Evolutionary conservation across 2,329 filamentous ascomycete genomes (phyloP), one percentile per base, ranked within the genome.

Genomic region (Alternaria novae-zelandiae): DNA sequence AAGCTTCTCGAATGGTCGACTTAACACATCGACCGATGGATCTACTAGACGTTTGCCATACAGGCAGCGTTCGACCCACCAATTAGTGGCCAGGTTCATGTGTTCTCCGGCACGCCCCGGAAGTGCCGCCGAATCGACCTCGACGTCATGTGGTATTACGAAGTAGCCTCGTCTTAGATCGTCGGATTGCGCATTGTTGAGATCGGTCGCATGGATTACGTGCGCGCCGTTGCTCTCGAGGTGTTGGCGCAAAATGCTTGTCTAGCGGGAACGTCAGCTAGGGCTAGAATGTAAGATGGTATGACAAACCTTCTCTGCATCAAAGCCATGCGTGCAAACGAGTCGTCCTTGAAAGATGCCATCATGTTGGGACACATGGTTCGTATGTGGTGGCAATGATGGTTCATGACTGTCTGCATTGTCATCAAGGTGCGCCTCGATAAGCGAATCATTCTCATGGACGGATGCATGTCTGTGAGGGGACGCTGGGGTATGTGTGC

Each of bases 41-140:
- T 91, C 83, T 50, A 93, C 84, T 70, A 95, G 87, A 25, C 82
- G 83, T 78, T 92, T 96, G 67, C 88, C 88, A 76, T 94, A 89
- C 43, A 99, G 83, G 77, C 95, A 98, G 51, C 89, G 88, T 81
- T 99, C 96, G 56, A 99, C 86, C 87, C 95, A 99, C 85, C 96
- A 96, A 75, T 97, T 94, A 11, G 94, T 98, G 30, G 97, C 89
- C 58, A 84, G 57, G 56, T 57, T 69, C 45, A 78, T 55, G 47
- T 59, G 51, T 54, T 64, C 57, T 55, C 70, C 82, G 66, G 82
- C 79, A 21, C 69, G 65, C 53, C 72, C 73, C 67, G 80, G 75
- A 53, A 79, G 69, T 44, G 70, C 63, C 30, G 78, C 74, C 9
- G 82, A 66, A 51, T 79, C 70, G 30, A 75, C 72, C 57, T 74